phyloP scores from a whole-genome alignment of 1,139 yeast genomes.

The Yamadazyma siamensis region DNA sequence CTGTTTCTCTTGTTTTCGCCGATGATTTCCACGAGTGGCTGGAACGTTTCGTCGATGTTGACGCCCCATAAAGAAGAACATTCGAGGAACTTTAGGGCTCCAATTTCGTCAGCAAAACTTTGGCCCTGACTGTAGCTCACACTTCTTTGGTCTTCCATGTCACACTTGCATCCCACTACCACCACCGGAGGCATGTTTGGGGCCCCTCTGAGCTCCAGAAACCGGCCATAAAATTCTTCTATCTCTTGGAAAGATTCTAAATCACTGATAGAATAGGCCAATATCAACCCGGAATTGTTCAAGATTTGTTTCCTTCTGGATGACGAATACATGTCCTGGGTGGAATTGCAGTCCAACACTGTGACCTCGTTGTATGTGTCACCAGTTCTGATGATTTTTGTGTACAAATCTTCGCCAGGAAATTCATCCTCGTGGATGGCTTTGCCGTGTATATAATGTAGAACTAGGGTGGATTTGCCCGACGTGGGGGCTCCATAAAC shows the following conservation, averaged over 20 bases:
- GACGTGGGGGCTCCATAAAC: conserved; percentile 26
- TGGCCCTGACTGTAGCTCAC: conserved; percentile 28
- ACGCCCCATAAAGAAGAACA: conserved; percentile 23
- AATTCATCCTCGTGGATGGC: conserved; percentile 21
- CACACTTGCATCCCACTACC: conserved; percentile 33
- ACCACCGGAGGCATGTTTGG: conserved; percentile 25
- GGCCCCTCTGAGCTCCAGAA: conserved; percentile 16
- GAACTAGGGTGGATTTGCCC: conserved; percentile 32
- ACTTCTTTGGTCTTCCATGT: conserved; percentile 22
- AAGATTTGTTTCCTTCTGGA: conserved; percentile 25
- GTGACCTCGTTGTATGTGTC: conserved; percentile 21
- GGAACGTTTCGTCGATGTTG: conserved; percentile 26
- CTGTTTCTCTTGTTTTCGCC: conserved; percentile 1
- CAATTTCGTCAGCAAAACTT: conserved; percentile 22
- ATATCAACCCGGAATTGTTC: conserved; percentile 29
- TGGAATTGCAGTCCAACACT: conserved; percentile 25
- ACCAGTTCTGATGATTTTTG: conserved; percentile 20
- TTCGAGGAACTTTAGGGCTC: conserved; percentile 29
- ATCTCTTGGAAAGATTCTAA: conserved; percentile 25
- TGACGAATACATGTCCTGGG: conserved; percentile 25
- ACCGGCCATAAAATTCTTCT: conserved; percentile 24
- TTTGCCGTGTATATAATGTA: conserved; percentile 21
- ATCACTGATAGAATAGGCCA: conserved; percentile 29
- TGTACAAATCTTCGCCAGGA: conserved; percentile 28
- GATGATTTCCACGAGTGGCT: conserved; percentile 20